Evolutionary conservation across 2,329 filamentous ascomycete species (phyloP), one percentile per base, ranked within the genome.

Genomic region (Pezicula carpinea): DNA sequence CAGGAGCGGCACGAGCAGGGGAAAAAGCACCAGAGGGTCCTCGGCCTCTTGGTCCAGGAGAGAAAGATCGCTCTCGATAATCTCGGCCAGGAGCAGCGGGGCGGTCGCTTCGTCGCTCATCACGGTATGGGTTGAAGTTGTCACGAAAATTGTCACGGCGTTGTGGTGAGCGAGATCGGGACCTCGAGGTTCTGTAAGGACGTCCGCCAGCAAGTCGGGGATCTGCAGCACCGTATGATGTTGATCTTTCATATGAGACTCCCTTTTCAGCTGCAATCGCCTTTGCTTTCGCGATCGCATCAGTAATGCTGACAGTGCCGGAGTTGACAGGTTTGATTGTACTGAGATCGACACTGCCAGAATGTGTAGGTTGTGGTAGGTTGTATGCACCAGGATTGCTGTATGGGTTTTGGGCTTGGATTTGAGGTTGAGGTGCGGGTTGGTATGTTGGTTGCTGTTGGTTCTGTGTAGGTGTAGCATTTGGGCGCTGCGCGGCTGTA

Each of bases 241-340:
- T 35, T 42, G 75, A 74, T 43, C 80, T 73, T 42, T 85, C 80
- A 64, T 83, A 84, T 32, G 76, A 70, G 29, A 89, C 73, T 51
- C 87, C 88, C 62, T 89, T 87, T 64, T 92, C 85, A 23, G 86
- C 82, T 34, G 89, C 88, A 65, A 87, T 88, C 35, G 84, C 86
- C 64, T 87, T 87, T 39, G 89, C 89, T 64, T 90, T 89, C 33
- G 89, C 87, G 58, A 95, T 84, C 41, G 89, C 87, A 65, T 95
- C 89, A 49, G 85, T 80, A 54, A 95, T 84, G 66, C 84, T 92
- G 58, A 95, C 84, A 17, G 85, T 89, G 49, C 89, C 89, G 23
- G 87, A 87, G 63, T 79, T 89, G 46, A 85, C 78, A 4, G 89
- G 89, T 59, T 87, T 86, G 62, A 93, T 88, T 46, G 80, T 77